Evolutionary conservation across 2,329 filamentous ascomycete species (phyloP).

Genomic region (Alternaria consortialis): DNA sequence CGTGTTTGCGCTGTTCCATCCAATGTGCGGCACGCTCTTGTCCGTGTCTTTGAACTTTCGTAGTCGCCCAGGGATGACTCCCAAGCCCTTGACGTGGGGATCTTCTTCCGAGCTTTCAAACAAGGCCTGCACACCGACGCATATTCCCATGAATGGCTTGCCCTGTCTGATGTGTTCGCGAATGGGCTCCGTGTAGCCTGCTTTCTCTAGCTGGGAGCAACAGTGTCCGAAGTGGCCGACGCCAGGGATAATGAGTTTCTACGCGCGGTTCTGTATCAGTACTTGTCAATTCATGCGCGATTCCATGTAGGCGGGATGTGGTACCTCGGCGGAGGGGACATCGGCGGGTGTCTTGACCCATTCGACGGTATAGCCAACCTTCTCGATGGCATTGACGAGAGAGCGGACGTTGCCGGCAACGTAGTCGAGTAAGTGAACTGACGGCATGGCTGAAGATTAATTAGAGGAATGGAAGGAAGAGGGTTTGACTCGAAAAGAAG

Average conservation of each 20-base stretch:
- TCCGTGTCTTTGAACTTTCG: constrained; percentile 77
- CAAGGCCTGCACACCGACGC: constrained; percentile 90
- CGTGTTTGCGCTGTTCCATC: constrained; percentile 91
- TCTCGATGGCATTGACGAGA: constrained; percentile 96
- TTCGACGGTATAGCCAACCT: constrained; percentile 89
- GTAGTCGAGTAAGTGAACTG: constrained; percentile 84
- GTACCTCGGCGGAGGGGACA: constrained; percentile 83
- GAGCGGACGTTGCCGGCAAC: constrained; percentile 96
- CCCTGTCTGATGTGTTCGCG: constrained; percentile 82
- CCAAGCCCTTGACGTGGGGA: constrained; percentile 74
- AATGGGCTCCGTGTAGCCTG: constrained; percentile 85
- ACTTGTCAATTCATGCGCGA: constrained; percentile 38
- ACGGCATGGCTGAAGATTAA: constrained; percentile 67
- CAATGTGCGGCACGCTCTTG: constrained; percentile 98
- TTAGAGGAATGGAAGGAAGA: neutral
- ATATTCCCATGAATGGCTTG: constrained; percentile 99
- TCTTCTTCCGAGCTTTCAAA: constrained; percentile 88
- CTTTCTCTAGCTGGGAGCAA: constrained; percentile 80
- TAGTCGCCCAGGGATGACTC: constrained; percentile 75
- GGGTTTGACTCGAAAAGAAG: constrained; percentile 10
- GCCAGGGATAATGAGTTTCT: constrained; percentile 94
- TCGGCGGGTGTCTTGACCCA: constrained; percentile 90
- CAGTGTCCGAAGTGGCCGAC: constrained; percentile 99
- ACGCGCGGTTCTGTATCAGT: constrained; percentile 45
- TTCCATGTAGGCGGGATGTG: constrained; percentile 6